Base-by-base conservation (phyloP, 2,329 filamentous ascomycete species). In the Biscogniauxia sp. region DNA sequence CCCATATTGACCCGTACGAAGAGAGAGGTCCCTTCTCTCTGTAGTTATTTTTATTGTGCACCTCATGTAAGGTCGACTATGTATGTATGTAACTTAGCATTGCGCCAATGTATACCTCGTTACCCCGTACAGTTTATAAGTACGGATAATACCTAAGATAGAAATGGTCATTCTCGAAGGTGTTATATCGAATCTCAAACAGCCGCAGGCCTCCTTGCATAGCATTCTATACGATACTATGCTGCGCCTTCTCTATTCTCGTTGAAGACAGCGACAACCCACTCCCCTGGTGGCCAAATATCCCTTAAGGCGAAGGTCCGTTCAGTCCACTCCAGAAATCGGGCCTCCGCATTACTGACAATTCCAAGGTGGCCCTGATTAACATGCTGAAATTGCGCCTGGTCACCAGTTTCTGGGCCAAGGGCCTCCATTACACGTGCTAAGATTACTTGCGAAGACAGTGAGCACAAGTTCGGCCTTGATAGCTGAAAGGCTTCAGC, bases 251-350 rank as follows among this genome's bases (percentile, higher is more conserved):
- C 49, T 20, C 54, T 25, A 15, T 53, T 51, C 28, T 62, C 60
- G 23, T 54, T 59, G 13, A 62, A 59, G 23, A 62, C 57, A 20
- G 55, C 54, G n/a, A 56, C 56, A 9, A 62, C 51, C 60, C 60
- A 62, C 19, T 55, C 60, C 2, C 60, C 57, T 5, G 51, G 45
- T 9, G 60, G 60, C 60, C 60, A 62, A 19, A 52, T 52, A n/a
- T 54, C 54, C 15, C 60, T 56, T 15, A 45, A 37, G 26, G 57
- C 53, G 28, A 62, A 62, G 28, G 60, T 58, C 6, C 57, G 56
- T 41, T 58, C 53, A 37, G 50, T 59, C 60, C 60, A 62, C 9
- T 59, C 50, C 8, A 62, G 28, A 51, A 56, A 62, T 17, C 55
- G 54, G 17, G 56, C 51, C 54, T 62, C 60, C 20, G 58, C 55